phyloP scores from a whole-genome alignment of 23 red algal species.

The Gracilaria gracilis region DNA sequence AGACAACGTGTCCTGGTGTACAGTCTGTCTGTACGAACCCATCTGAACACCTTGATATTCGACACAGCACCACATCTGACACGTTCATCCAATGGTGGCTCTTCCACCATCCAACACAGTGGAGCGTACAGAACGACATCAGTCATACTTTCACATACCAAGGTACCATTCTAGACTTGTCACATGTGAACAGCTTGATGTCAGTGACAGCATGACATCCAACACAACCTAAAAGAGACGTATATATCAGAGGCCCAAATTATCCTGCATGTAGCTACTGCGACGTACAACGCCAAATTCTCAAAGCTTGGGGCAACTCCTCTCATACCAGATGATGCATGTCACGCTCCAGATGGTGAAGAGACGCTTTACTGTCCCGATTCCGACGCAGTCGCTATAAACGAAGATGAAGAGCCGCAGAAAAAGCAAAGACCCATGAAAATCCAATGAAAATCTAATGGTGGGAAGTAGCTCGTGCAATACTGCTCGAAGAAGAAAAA shows the following conservation, averaged over 20 bases:
- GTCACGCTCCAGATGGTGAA: neutral
- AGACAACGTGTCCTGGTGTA: no score
- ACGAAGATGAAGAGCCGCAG: neutral
- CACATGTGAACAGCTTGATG: no score
- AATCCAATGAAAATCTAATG: no score
- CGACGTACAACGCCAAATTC: conserved; percentile 11
- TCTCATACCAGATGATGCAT: conserved; percentile 15
- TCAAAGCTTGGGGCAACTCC: conserved; percentile 23
- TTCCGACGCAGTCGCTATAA: neutral
- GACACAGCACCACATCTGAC: no score
- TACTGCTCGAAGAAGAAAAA: conserved; percentile 34
- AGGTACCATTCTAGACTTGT: no score
- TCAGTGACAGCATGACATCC: no score
- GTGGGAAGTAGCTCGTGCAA: conserved; percentile 30
- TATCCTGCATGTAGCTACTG: neutral
- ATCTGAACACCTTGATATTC: no score
- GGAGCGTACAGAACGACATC: no score
- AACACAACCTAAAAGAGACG: conserved; percentile 37
- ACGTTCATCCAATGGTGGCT: no score
- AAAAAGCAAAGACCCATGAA: neutral
- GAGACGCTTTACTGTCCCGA: neutral
- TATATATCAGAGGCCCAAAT: conserved; percentile 38
- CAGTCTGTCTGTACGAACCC: no score
- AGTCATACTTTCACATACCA: no score
- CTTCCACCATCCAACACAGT: no score